phyloP scores from a whole-genome alignment of 2,329 filamentous ascomycete species.

The Elsinoe necatrix region DNA sequence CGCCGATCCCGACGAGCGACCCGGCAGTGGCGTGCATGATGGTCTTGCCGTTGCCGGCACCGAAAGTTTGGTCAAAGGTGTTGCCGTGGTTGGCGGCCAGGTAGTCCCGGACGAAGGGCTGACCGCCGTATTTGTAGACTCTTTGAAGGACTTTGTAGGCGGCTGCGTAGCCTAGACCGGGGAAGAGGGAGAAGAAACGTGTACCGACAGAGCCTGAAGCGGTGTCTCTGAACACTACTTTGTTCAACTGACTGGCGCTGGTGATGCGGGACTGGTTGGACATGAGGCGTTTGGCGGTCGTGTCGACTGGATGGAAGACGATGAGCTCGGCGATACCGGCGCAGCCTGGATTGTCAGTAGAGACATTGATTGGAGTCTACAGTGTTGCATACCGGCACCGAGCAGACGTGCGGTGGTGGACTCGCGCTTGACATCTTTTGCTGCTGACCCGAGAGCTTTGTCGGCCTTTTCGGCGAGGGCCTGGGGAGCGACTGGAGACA shows the following conservation, averaged over 20 bases:
- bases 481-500: constrained; percentile 20
- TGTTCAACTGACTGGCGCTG: constrained; percentile 61
- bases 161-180: constrained; percentile 91
- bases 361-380: constrained; percentile 15
- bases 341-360: constrained; percentile 52
- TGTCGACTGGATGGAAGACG: constrained; percentile 94
- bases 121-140: constrained; percentile 97
- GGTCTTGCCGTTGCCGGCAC: constrained; percentile 94
- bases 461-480: constrained; percentile 20
- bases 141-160: constrained; percentile 97
- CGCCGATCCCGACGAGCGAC: constrained; percentile 92
- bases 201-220: constrained; percentile 58
- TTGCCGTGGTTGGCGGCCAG: constrained; percentile 69
- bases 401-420: constrained; percentile 80
- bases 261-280: constrained; percentile 71
- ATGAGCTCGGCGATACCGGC: constrained; percentile 89
- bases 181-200: constrained; percentile 95
- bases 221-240: constrained; percentile 88
- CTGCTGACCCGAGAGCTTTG: constrained; percentile 34
- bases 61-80: constrained; percentile 81
- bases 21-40: constrained; percentile 96
- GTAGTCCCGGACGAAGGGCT: constrained; percentile 90
- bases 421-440: constrained; percentile 68
- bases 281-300: constrained; percentile 97
- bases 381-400: constrained; percentile 66